Conservation (phyloP, 495 filamentous ascomycete species). For the Penicillium daleae region DNA sequence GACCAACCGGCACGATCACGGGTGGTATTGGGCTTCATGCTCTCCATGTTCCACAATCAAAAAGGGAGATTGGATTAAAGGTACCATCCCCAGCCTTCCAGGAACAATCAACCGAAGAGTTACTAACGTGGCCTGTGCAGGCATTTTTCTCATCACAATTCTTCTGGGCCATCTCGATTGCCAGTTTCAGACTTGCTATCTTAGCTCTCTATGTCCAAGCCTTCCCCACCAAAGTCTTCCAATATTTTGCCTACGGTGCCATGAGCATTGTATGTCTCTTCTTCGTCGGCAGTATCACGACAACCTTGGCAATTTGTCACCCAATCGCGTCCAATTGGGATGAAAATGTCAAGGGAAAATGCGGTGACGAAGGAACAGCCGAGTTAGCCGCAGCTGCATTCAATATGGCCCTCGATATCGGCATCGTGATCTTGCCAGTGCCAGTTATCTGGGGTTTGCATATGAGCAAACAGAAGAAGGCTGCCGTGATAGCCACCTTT, state of each 20-base stretch:
- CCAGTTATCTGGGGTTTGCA: conserved; percentile 22
- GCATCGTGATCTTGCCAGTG: conserved; percentile 23
- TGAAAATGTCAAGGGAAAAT: conserved; percentile 14
- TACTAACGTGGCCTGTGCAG: background rate
- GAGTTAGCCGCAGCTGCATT: conserved; percentile 26
- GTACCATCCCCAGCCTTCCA: background rate
- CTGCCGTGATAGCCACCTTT: conserved; percentile 17
- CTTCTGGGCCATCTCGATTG: conserved; percentile 6
- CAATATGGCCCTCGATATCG: conserved; percentile 26
- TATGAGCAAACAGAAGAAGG: conserved; percentile 24
- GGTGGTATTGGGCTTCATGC: background rate
- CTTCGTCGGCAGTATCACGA: conserved; percentile 22
- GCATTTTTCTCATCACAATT: conserved; percentile 13
- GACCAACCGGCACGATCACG: background rate
- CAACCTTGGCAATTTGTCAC: conserved; percentile 24
- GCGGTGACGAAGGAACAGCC: conserved; percentile 19
- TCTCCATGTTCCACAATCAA: background rate
- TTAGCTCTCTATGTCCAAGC: conserved; percentile 6
- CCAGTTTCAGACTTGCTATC: conserved; percentile 9
- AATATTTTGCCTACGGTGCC: background rate
- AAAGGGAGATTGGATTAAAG: background rate
- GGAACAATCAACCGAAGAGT: background rate
- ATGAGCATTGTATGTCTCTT: conserved; percentile 21
- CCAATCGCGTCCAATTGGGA: conserved; percentile 31
- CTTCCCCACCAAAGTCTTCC: conserved; percentile 2